Base-by-base conservation (phyloP, 371 early-diverging fungal species). In the Blastocladiella emersonii region DNA sequence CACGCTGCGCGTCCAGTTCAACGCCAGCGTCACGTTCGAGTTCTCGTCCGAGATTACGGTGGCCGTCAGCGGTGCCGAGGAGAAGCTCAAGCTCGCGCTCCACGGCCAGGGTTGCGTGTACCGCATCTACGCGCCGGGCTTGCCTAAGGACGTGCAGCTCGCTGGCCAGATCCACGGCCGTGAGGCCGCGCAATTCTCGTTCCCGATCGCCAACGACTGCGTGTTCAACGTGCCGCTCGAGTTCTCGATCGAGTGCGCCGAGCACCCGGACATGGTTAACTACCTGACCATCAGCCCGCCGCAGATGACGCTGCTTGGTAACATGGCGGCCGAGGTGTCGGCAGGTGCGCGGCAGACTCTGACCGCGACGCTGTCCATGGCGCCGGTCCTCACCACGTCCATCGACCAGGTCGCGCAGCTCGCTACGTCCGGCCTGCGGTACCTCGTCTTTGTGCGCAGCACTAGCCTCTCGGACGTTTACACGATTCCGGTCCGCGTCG, bases 191-290 rank as follows among this genome's bases (percentile, higher is more conserved):
- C 12, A 8, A 12, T 34, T 15, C 35, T 21, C 45, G 17, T 39
- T 59, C 32, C 34, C 13, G 25, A 5, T 59, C 30, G 8, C 8
- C 3, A 59, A 59, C 32, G 60, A 59, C 19, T 59, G 60, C 44
- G 60, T 59, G 30, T 59, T 59, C 23, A 17, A 8, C n/a, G 60
- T 59, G 17, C 60, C 60, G 3, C 10, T 59, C 30, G 30, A 59
- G 17, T 43, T 37, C 15, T 8, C 37, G 4, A 13, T 43, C 30
- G 30, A 37, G 13, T 32, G 25, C 41, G 36, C n/a, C 2, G 15
- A 36, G 36, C 53, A 51, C 1, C 8, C 15, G 30, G 30, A 25
- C 4, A 10, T 34, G 15, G 35, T 8, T 12, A 34, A 59, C 32
- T 27, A 39, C 15, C 30, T 37, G 43, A 19, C 27, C 8, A 30